Conservation (phyloP, 495 filamentous ascomycete genomes). For the Aspergillus conjunctus region DNA sequence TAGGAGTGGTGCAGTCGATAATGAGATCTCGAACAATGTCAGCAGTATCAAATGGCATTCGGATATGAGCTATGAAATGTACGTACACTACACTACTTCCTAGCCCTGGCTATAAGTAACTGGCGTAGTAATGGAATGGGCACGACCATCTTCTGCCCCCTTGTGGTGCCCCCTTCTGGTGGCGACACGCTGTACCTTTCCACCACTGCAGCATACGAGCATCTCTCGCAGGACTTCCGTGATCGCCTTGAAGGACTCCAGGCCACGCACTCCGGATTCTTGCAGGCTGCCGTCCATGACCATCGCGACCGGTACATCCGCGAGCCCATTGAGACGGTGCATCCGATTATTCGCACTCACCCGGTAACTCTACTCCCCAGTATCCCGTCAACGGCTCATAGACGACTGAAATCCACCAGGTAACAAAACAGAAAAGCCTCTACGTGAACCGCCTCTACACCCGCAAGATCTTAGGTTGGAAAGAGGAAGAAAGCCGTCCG, state of each 20-base stretch:
- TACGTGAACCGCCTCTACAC: neutral
- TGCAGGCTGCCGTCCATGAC: constrained; percentile 60
- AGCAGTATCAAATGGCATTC: neutral
- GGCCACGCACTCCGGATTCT: constrained; percentile 61
- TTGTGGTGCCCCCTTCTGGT: constrained; percentile 46
- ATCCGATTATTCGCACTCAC: constrained; percentile 16
- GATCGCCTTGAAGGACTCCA: constrained; percentile 62
- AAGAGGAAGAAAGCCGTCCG: constrained; percentile 8
- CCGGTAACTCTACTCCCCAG: neutral
- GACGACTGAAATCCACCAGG: neutral
- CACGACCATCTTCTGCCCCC: constrained; percentile 24
- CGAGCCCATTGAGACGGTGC: constrained; percentile 33
- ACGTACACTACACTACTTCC: no score
- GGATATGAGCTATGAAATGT: neutral
- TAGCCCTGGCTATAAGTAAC: neutral
- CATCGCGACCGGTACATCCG: constrained; percentile 57
- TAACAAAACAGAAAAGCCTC: neutral
- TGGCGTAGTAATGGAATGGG: neutral
- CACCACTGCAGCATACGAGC: constrained; percentile 62
- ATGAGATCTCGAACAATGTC: neutral
- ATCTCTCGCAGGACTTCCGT: constrained; percentile 59
- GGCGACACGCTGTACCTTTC: constrained; percentile 67
- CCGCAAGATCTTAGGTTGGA: neutral
- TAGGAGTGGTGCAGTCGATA: neutral
- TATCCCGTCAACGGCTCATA: neutral